Evolutionary conservation across 108 stramenopile species (phyloP).

Genomic region (Pseudonitzschia delicatissima): DNA sequence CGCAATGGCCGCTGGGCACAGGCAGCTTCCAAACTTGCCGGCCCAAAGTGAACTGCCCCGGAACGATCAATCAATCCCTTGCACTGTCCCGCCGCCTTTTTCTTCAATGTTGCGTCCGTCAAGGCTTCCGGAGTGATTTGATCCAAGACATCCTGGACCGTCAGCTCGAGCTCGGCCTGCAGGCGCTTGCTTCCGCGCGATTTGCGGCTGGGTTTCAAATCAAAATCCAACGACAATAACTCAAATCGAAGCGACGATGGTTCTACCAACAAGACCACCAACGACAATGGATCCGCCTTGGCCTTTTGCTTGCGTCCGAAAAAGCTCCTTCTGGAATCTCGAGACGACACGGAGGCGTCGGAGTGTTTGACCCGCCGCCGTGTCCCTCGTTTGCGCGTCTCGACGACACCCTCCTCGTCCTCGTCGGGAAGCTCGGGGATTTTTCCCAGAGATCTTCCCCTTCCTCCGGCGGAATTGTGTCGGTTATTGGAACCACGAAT

Average conservation of each 20-base stretch:
- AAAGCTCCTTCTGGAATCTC: neutral
- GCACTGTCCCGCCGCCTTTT: neutral
- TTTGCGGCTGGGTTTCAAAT: neutral
- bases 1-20: neutral
- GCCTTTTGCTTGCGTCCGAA: too few species aligned
- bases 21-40: neutral
- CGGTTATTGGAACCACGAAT: too few species aligned
- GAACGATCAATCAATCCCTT: conserved; percentile 2
- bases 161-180: neutral
- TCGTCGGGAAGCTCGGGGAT: neutral
- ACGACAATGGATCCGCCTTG: neutral
- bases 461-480: neutral
- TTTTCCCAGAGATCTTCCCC: neutral
- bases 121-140: conserved; percentile 4
- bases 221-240: conserved; percentile 3
- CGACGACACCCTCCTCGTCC: neutral
- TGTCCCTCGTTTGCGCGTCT: too few species aligned
- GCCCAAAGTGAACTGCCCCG: neutral
- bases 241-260: neutral
- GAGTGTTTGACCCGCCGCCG: too few species aligned
- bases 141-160: conserved; percentile 6
- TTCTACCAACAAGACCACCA: conserved; percentile 1
- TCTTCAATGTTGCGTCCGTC: neutral
- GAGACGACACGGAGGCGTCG: neutral
- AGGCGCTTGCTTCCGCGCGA: neutral